A percentile compares a stretch with the other conserved stretches of the same genome.
Conservation (phyloP, 2,329 filamentous ascomycete genomes). For the Paracoccidioides lutzii region DNA sequence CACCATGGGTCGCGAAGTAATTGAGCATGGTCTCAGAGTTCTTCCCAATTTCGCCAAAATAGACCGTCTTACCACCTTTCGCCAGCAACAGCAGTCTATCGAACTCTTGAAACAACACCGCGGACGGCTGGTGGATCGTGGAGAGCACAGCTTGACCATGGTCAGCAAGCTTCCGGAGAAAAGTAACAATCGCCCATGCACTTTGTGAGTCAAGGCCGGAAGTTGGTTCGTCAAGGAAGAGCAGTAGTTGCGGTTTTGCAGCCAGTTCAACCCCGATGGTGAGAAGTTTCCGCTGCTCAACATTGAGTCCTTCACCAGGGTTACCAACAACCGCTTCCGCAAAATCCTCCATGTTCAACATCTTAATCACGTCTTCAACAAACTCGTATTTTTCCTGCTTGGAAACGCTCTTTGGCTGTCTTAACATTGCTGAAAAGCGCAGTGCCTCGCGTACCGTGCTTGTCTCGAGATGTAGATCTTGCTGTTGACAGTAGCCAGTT, state of each 20-base stretch:
- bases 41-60: constrained; percentile 52
- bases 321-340: constrained; percentile 80
- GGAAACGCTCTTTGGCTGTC: constrained; percentile 62
- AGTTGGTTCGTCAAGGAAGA: constrained; percentile 87
- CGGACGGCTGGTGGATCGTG: constrained; percentile 87
- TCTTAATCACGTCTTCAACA: constrained; percentile 74
- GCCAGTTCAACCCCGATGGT: constrained; percentile 90
- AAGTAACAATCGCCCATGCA: constrained; percentile 73
- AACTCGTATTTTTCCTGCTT: constrained; percentile 66
- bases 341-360: constrained; percentile 78
- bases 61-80: constrained; percentile 51
- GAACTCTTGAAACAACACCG: constrained; percentile 78
- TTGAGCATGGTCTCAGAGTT: constrained; percentile 43
- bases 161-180: constrained; percentile 76
- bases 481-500: constrained; percentile 55
- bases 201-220: constrained; percentile 84
- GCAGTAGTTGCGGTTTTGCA: constrained; percentile 70
- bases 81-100: constrained; percentile 50
- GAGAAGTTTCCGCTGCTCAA: constrained; percentile 55
- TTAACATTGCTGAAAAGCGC: constrained; percentile 69
- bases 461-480: constrained; percentile 68
- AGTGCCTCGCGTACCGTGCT: constrained; percentile 79
- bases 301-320: constrained; percentile 59
- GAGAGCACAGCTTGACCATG: constrained; percentile 79
- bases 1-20: constrained; percentile 54